Conservation (phyloP, 2,329 filamentous ascomycete species). For the Penicillium verrucosum region DNA sequence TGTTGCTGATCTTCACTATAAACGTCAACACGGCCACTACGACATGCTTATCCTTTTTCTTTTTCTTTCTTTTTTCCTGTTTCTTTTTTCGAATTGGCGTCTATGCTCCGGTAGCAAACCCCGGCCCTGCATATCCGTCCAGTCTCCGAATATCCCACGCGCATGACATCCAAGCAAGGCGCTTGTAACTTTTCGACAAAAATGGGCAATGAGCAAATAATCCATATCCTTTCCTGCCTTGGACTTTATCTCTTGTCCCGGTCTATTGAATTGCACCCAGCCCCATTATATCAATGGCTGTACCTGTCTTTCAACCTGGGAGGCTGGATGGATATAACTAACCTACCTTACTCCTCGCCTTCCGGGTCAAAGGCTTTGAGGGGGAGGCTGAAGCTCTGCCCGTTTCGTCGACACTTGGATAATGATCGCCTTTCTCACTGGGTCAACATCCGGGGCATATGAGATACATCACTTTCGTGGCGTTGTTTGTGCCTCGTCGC, state of each 20-base stretch:
- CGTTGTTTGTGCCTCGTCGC: conserved; percentile 15
- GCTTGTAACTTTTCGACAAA: not conserved
- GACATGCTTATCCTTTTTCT: not conserved
- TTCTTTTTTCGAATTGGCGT: not conserved
- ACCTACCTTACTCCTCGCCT: not conserved
- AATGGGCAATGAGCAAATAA: not conserved
- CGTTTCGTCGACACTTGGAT: not conserved
- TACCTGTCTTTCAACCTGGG: not conserved
- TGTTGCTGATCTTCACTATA: not conserved
- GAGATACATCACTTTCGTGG: conserved; percentile 20
- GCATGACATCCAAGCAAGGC: conserved; percentile 10
- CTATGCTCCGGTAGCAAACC: not conserved
- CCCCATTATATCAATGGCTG: not conserved
- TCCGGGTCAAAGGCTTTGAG: not conserved
- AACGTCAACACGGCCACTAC: not conserved
- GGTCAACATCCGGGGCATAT: not conserved
- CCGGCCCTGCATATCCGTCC: not conserved
- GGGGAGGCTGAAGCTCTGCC: not conserved
- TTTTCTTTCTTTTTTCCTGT: not conserved
- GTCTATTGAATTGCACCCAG: not conserved
- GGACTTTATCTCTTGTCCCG: not conserved
- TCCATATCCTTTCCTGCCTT: not conserved
- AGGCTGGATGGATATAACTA: conserved; percentile 1
- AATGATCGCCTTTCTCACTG: not conserved
- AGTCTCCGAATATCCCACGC: not conserved